Percentiles rank a stretch among this genome's conserved stretches.
Conservation (phyloP, 1,284 basidiomycete genomes). For the Ganoderma lingzhi region DNA sequence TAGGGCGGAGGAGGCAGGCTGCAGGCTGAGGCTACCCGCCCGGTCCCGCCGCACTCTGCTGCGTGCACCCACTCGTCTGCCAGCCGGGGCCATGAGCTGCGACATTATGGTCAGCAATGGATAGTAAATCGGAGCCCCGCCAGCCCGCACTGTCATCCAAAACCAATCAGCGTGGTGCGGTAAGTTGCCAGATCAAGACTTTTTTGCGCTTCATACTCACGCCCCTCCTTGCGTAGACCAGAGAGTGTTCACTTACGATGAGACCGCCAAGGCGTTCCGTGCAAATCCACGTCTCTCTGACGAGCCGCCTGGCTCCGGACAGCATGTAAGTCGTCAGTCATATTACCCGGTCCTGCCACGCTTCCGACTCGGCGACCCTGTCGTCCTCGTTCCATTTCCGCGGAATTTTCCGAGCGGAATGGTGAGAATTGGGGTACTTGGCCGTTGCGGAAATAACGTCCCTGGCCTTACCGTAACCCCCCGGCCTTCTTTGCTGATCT, state of each 20-base stretch:
- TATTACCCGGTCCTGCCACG: not conserved
- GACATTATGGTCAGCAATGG: not conserved
- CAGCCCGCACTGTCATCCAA: not conserved
- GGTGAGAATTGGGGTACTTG: conserved; percentile 10
- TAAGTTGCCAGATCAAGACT: not conserved
- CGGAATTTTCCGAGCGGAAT: conserved; percentile 15
- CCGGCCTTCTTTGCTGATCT: conserved; percentile 2
- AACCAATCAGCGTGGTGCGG: not conserved
- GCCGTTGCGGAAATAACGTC: conserved; percentile 19
- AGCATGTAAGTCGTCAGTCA: not conserved
- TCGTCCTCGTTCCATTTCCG: conserved; percentile 12
- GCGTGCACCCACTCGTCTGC: not conserved
- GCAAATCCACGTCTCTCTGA: not conserved
- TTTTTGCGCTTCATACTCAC: not conserved
- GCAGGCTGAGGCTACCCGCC: not conserved
- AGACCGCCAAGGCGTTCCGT: not conserved
- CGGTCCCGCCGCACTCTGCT: not conserved
- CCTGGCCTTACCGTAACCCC: not conserved
- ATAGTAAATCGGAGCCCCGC: not conserved
- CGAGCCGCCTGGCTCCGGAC: not conserved
- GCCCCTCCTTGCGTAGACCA: not conserved
- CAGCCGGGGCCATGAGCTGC: not conserved
- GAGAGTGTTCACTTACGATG: not conserved
- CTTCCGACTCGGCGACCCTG: not conserved
- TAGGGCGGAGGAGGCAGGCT: not conserved